Evolutionary conservation across 345 rosid genomes (phyloP), one percentile per base, ranked within the genome.

Genomic region (Citrus reticulata): DNA sequence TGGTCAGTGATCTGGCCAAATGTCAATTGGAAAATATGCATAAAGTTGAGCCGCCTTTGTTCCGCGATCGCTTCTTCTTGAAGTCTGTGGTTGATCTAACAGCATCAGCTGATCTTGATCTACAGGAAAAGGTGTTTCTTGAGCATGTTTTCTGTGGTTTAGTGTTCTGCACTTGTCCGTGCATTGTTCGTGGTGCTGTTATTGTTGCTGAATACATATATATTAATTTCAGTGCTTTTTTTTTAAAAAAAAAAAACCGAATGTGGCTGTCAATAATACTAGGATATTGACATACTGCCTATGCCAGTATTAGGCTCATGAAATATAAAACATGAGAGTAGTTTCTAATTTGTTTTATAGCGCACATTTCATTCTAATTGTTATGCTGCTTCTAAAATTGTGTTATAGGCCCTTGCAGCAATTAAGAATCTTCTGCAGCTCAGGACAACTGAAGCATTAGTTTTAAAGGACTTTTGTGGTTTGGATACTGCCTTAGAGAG

Each of bases 81-180:
- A 93, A 96, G 88, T 86, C 97, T 10, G 81, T 94, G 39, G 95
- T 96, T 73, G 94, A 94, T 85, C 87, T 91, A 62, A 86, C 87
- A 13, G 54, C 77, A 66, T 86, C 89, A 14, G 54, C 77, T 57
- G 98, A 96, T 85, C 92, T 93, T 77, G 98, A 96, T 87, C 91
- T 94, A 83, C 99, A 89, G 83, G 98, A 96, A 78, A 96, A 96
- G 98, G 99, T 89, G 61, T 39, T 62, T 76, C 51, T 77, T 68
- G 69, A 39, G 55, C 78, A 22, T 77, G 16, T 22, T 40, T 51
- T 17, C 69, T 75, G 58, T 67, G 55, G 63, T 62, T 82, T 75
- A 14, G 32, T 30, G 35, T 40, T 60, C 10, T 29, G 49, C 27
- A 13, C 7, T 39, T 29, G 29, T 72, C 49, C 2, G 4, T 42